Percentiles rank a stretch among this genome's conserved stretches.
phyloP scores from a whole-genome alignment of 371 early-diverging fungal genomes.

The Apophysomyces sp. region DNA sequence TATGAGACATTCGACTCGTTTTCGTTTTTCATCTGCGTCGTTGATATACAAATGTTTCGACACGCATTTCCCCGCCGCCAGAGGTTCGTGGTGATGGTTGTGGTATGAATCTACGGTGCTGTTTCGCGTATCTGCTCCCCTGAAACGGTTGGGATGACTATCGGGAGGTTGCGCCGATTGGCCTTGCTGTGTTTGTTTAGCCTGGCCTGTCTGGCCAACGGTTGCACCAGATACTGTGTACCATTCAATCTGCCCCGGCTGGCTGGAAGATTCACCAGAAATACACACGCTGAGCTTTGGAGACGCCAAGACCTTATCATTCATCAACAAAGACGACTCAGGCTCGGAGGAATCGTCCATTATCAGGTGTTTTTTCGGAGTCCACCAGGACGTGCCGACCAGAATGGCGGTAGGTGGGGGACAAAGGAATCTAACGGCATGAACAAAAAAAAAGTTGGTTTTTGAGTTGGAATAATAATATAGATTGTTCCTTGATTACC shows the following conservation, averaged over 20 bases:
- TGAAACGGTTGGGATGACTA: constrained; percentile 16
- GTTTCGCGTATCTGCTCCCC: constrained; percentile 5
- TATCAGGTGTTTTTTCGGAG: constrained; percentile 19
- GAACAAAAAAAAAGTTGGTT: neutral
- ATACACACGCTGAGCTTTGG: constrained; percentile 48
- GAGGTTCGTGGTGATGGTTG: constrained; percentile 15
- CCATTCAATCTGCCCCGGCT: constrained; percentile 48
- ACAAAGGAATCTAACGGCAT: constrained; percentile 58
- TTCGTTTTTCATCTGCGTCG: constrained; percentile 74
- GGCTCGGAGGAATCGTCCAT: neutral
- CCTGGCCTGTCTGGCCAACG: constrained; percentile 27
- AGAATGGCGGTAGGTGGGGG: constrained; percentile 83
- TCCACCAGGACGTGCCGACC: constrained; percentile 71
- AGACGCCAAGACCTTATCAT: constrained; percentile 11
- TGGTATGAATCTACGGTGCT: constrained; percentile 21
- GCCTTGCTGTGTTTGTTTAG: constrained; percentile 2
- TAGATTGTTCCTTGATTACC: constrained; percentile 46
- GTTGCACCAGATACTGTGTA: constrained; percentile 27
- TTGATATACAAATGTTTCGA: constrained; percentile 76
- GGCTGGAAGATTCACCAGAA: constrained; percentile 43
- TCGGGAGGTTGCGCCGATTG: constrained; percentile 4
- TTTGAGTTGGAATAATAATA: neutral
- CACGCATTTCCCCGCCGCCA: constrained; percentile 59
- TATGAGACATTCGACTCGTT: constrained; percentile 67
- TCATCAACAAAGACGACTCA: neutral